These are phyloP conservation scores for Ganoderma meredithae DNA, from an alignment of 1,284 basidiomycete genomes.

Conservation along the genomic window DNA sequence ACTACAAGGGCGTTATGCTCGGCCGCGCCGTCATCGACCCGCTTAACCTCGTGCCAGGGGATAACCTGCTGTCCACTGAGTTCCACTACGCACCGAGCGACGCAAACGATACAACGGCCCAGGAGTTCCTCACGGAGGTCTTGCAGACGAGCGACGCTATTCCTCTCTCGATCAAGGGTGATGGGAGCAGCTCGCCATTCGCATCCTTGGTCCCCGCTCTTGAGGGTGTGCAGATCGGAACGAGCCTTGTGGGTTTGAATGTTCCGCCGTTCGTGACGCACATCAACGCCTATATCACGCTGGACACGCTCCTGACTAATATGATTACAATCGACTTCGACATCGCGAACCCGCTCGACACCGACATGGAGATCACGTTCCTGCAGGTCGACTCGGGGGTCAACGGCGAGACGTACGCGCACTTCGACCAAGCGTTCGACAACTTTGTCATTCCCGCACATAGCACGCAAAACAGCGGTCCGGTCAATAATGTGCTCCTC, in stretches of 20 bases:
- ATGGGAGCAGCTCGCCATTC: slow-evolving; percentile 67
- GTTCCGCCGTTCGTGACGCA: slow-evolving; percentile 51
- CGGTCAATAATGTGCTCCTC: slow-evolving; percentile 61
- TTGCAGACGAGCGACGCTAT: slow-evolving; percentile 57
- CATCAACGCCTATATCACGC: slow-evolving; percentile 57
- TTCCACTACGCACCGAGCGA: slow-evolving; percentile 75
- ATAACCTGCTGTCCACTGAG: slow-evolving; percentile 60
- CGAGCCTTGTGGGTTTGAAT: slow-evolving; percentile 53
- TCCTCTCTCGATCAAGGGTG: slow-evolving; percentile 65
- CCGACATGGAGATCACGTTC: slow-evolving; percentile 60
- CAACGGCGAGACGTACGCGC: slow-evolving; percentile 60
- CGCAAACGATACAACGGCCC: slow-evolving; percentile 70
- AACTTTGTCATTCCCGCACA: slow-evolving; percentile 64
- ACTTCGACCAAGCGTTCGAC: slow-evolving; percentile 61
- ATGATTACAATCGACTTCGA: slow-evolving; percentile 62
- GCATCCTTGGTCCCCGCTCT: slow-evolving; percentile 66
- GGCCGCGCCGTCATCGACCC: slow-evolving; percentile 67
- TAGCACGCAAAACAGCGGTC: slow-evolving; percentile 62
- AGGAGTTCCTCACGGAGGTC: slow-evolving; percentile 54
- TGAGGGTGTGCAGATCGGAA: slow-evolving; percentile 59
- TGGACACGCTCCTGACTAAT: slow-evolving; percentile 57
- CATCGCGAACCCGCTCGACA: slow-evolving; percentile 60
- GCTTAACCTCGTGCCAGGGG: slow-evolving; percentile 67
- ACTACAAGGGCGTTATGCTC: slow-evolving; percentile 61
- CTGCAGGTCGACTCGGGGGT: slow-evolving; percentile 64